Evolutionary conservation across 805 yeast species (phyloP), one percentile per base, ranked within the genome.

Genomic region (Candida corydali): DNA sequence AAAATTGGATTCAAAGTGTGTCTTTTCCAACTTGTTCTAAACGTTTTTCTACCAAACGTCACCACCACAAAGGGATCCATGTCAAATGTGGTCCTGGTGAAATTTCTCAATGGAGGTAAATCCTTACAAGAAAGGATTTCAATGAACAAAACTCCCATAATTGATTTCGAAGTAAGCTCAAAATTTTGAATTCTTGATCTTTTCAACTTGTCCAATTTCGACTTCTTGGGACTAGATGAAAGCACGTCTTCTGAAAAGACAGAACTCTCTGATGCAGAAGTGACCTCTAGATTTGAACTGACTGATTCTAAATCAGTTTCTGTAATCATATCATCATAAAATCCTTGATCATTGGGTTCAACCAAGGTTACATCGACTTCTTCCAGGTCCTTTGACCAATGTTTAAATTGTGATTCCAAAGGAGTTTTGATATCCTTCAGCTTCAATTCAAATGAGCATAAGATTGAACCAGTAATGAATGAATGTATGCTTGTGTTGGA

Each of bases 61-160:
- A 87, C 81, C 14, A 91, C 87, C 3, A 91, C 91, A 61, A 91
- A 93, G 2, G 98, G 98, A 54, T 93, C 98, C 94, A 93, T 86
- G 57, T 88, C 96, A 52, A 84, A 91, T 1, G 89, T 81, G 16
- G 86, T 76, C 8, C 88, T 66, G 0, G 85, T 78, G 11, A 85
- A 63, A 45, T 82, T 81, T 27, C 73, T 72, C 37, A 81, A 69
- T 0, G 94, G 86, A 1, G 98, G 98, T 25, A 91, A 64, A 39
- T 82, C 87, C 2, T 76, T 63, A 8, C 91, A 87, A 1, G 82
- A 75, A 3, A 77, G 72, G 15, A 91, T 76, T 44, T 89, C 95
- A 24, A 91, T 52, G 48, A 83, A 86, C 3, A 85, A 58, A 6
- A 89, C 83, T 2, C 98, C 98, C 19, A 61, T 53, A 7, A 75